phyloP scores from a whole-genome alignment of 2,329 filamentous ascomycete genomes.

The Calycina herbarum region DNA sequence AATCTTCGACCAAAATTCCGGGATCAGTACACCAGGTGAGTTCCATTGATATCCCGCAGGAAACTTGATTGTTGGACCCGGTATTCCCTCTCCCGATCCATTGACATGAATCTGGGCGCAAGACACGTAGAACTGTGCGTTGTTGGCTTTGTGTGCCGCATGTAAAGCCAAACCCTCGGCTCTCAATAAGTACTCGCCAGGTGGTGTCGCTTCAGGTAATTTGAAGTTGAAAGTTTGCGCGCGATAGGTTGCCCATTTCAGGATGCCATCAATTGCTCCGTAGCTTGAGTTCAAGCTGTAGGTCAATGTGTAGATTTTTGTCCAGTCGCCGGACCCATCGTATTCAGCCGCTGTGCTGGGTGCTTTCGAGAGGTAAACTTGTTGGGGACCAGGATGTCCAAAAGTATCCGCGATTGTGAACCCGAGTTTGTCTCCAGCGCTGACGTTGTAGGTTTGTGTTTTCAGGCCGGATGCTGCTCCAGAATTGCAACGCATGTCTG shows the following conservation, averaged over 20 bases:
- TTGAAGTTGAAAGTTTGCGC: slow-evolving; percentile 1
- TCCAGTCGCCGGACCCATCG: slow-evolving; percentile 3
- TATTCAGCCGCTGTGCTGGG: neutral
- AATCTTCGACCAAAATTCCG: neutral
- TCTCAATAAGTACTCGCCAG: slow-evolving; percentile 8
- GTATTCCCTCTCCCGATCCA: neutral
- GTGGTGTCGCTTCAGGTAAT: neutral
- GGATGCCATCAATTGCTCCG: neutral
- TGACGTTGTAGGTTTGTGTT: neutral
- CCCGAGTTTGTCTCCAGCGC: neutral
- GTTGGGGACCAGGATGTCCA: neutral
- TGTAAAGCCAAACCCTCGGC: slow-evolving; percentile 9
- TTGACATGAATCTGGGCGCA: slow-evolving; percentile 6
- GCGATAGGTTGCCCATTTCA: neutral
- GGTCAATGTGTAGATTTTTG: neutral
- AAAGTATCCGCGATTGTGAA: neutral
- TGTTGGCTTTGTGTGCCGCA: neutral
- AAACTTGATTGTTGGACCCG: slow-evolving; percentile 3
- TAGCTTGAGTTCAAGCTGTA: neutral
- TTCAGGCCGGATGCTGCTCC: neutral
- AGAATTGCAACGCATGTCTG: slow-evolving; percentile 5
- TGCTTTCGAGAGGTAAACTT: slow-evolving; percentile 4
- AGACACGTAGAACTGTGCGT: slow-evolving; percentile 4
- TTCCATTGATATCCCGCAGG: slow-evolving; percentile 3
- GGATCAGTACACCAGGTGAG: neutral